Evolutionary conservation across 2,329 filamentous ascomycete genomes (phyloP).

Genomic region (Colletotrichum paranaense): DNA sequence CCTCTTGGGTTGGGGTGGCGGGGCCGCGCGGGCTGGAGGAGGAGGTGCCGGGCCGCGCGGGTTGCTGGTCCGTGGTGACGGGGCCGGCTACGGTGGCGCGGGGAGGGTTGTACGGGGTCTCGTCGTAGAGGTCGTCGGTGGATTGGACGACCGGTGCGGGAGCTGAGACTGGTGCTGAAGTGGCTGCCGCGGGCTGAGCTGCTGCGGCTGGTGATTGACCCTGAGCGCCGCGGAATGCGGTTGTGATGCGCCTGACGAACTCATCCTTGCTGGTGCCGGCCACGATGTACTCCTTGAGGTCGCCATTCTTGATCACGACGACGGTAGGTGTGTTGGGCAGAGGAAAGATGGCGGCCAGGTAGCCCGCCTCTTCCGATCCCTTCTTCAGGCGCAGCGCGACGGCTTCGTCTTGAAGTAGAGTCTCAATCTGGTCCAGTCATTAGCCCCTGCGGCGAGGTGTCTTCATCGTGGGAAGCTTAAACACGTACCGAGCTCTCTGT

Average conservation of each 20-base stretch:
- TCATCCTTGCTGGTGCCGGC: constrained; percentile 73
- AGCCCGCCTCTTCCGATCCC: constrained; percentile 83
- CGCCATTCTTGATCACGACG: constrained; percentile 82
- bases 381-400: constrained; percentile 77
- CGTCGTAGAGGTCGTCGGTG: constrained; percentile 10
- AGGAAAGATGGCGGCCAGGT: constrained; percentile 84
- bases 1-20: constrained; percentile 38
- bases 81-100: background rate
- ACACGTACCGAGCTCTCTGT: constrained; percentile 63
- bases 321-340: constrained; percentile 82
- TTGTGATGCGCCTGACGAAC: constrained; percentile 68
- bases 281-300: constrained; percentile 81
- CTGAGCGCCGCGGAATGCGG: constrained; percentile 41
- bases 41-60: constrained; percentile 34
- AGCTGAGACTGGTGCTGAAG: background rate
- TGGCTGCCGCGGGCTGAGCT: background rate
- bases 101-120: constrained; percentile 1
- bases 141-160: background rate
- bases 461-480: too few relatives aligned
- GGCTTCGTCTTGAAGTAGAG: constrained; percentile 56
- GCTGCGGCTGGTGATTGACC: background rate
- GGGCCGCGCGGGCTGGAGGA: constrained; percentile 41
- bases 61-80: constrained; percentile 3
- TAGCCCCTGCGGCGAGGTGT: background rate
- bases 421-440: constrained; percentile 7